A percentile compares a stretch with the other conserved stretches of the same genome.
phyloP scores from a whole-genome alignment of 208 protist genomes.

The Trypanosoma scelopori region DNA sequence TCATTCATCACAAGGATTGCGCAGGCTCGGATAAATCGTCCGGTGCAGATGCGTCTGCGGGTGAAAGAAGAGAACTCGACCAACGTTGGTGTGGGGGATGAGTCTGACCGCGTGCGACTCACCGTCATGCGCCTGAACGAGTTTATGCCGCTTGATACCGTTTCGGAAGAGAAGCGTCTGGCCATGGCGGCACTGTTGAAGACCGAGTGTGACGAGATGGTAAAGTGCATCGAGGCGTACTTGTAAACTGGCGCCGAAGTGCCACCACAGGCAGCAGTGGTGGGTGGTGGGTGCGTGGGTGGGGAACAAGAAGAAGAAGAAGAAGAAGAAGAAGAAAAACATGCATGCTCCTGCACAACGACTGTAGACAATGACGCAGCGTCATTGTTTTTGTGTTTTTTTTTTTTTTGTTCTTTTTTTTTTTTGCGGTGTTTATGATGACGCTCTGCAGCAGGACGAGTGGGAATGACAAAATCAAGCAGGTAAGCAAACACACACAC shows the following conservation, averaged over 20 bases:
- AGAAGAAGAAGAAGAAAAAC: too few species aligned
- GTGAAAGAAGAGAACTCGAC: constrained; percentile 81
- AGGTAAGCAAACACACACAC: too few species aligned
- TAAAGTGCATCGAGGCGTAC: constrained; percentile 79
- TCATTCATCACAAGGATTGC: constrained; percentile 76
- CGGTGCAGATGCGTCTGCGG: constrained; percentile 83
- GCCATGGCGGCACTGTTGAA: constrained; percentile 67
- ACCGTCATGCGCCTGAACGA: constrained; percentile 77
- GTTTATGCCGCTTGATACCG: constrained; percentile 81
- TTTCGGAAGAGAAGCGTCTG: constrained; percentile 65
- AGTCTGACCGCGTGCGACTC: constrained; percentile 77
- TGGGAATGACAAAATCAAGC: too few species aligned
- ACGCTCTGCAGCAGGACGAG: too few species aligned
- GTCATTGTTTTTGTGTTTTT: too few species aligned
- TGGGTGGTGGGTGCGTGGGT: too few species aligned
- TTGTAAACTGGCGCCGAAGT: constrained; percentile 26
- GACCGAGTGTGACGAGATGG: constrained; percentile 79
- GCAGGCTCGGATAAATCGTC: constrained; percentile 84
- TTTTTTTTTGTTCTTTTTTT: too few species aligned
- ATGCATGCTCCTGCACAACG: too few species aligned
- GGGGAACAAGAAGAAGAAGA: too few species aligned
- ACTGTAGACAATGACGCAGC: too few species aligned
- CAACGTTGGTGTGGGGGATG: constrained; percentile 51
- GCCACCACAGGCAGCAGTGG: too few species aligned
- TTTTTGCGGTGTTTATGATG: too few species aligned